Percentiles rank a stretch among this genome's conserved stretches.
These are phyloP conservation scores for Cyberlindnera amylophila DNA, from an alignment of 805 yeast species.

Conservation along the genomic window DNA sequence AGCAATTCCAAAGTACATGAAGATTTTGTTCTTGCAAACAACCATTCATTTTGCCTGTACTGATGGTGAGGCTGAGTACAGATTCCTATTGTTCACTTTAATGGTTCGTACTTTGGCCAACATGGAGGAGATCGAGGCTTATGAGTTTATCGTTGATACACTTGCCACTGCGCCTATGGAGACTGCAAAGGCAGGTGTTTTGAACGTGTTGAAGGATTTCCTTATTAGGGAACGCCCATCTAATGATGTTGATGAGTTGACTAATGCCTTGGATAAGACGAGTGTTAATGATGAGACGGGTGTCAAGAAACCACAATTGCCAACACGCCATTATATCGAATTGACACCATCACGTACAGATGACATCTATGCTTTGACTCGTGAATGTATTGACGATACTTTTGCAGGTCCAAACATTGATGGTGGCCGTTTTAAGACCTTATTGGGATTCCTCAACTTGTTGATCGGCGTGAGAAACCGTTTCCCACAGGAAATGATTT, in stretches of 20 bases:
- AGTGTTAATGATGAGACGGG: constrained; percentile 6
- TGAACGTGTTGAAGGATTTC: constrained; percentile 69
- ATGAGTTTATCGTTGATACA: constrained; percentile 59
- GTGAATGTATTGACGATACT: constrained; percentile 33
- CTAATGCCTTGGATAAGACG: constrained; percentile 6
- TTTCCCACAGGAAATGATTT: constrained; percentile 30
- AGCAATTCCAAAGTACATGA: constrained; percentile 30
- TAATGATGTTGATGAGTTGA: constrained; percentile 15
- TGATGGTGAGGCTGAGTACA: constrained; percentile 33
- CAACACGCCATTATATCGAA: constrained; percentile 41
- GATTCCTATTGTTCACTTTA: constrained; percentile 51
- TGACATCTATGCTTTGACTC: constrained; percentile 41
- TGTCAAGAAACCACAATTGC: constrained; percentile 32
- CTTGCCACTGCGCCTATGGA: constrained; percentile 63
- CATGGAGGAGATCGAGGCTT: constrained; percentile 53
- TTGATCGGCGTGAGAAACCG: constrained; percentile 34
- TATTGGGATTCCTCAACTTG: constrained; percentile 57
- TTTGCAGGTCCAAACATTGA: constrained; percentile 18
- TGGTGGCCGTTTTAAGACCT: constrained; percentile 35
- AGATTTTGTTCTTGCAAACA: constrained; percentile 39
- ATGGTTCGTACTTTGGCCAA: constrained; percentile 59
- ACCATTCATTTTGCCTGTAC: constrained; percentile 36
- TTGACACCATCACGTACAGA: constrained; percentile 40
- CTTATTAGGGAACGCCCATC: constrained; percentile 35
- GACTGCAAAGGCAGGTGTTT: constrained; percentile 52